A percentile compares a stretch with the other conserved stretches of the same genome.
These are phyloP conservation scores for Leptomonas seymouri DNA, from an alignment of 208 protist species.

Conservation along the genomic window DNA sequence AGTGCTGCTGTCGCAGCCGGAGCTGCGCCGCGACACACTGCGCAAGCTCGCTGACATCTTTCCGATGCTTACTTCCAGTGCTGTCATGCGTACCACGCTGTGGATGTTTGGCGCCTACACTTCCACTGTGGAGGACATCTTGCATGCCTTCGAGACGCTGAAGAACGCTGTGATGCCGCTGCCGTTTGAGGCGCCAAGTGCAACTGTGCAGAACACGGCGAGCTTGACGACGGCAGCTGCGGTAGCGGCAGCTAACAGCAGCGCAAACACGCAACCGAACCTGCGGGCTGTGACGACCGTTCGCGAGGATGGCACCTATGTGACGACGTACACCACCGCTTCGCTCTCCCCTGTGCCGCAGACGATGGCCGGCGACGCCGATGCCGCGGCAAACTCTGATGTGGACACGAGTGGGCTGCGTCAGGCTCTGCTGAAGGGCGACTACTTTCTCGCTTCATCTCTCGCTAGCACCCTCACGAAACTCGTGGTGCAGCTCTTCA, in stretches of 20 bases:
- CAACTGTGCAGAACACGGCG: slow-evolving; percentile 6
- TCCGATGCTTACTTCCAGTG: slow-evolving; percentile 56
- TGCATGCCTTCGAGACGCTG: slow-evolving; percentile 45
- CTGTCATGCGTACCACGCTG: slow-evolving; percentile 81
- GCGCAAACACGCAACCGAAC: slow-evolving; percentile 12
- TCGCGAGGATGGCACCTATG: slow-evolving; percentile 95
- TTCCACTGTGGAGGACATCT: slow-evolving; percentile 63
- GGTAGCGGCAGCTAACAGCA: background rate
- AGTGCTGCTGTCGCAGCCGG: slow-evolving; percentile 90
- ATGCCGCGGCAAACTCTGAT: slow-evolving; percentile 6
- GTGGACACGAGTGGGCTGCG: slow-evolving; percentile 51
- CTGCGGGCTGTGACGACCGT: slow-evolving; percentile 76
- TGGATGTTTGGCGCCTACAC: slow-evolving; percentile 96
- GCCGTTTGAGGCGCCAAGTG: slow-evolving; percentile 47
- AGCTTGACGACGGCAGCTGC: slow-evolving; percentile 20
- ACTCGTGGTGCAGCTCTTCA: slow-evolving; percentile 88
- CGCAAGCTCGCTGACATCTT: slow-evolving; percentile 65
- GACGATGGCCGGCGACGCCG: slow-evolving; percentile 6
- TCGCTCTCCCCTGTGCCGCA: slow-evolving; percentile 20
- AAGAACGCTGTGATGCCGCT: slow-evolving; percentile 53
- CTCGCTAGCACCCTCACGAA: slow-evolving; percentile 93
- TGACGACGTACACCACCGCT: slow-evolving; percentile 74
- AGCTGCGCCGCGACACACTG: slow-evolving; percentile 75
- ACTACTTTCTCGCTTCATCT: slow-evolving; percentile 95
- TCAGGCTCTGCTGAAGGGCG: slow-evolving; percentile 70